These are phyloP conservation scores for Tilletia walkeri DNA, from an alignment of 1,284 basidiomycete species.

Conservation along the genomic window DNA sequence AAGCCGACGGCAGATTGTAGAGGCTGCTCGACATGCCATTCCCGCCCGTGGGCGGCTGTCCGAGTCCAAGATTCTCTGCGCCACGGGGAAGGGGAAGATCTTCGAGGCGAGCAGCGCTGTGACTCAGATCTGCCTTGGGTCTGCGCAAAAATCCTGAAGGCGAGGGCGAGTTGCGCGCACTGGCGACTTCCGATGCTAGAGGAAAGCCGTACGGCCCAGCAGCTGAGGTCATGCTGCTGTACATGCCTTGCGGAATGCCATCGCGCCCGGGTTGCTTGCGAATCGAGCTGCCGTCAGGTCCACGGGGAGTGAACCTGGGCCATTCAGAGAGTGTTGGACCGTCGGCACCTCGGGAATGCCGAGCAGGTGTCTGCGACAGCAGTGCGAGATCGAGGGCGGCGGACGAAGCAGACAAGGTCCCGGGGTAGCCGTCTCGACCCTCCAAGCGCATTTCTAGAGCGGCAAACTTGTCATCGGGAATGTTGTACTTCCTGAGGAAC, in stretches of 20 bases:
- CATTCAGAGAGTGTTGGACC: constrained; percentile 80
- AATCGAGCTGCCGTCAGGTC: constrained; percentile 40
- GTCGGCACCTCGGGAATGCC: constrained; percentile 63
- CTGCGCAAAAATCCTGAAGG: constrained; percentile 56
- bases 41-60: background rate
- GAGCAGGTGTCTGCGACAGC: constrained; percentile 74
- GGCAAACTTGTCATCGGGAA: constrained; percentile 64
- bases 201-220: constrained; percentile 17
- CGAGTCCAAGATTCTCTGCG: background rate
- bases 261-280: constrained; percentile 12
- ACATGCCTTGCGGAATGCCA: constrained; percentile 21
- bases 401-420: constrained; percentile 81
- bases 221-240: constrained; percentile 17
- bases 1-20: constrained; percentile 24
- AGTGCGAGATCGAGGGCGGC: constrained; percentile 89
- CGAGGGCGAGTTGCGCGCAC: constrained; percentile 53
- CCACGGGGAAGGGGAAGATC: background rate
- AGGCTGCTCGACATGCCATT: constrained; percentile 21
- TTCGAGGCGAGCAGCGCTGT: constrained; percentile 29
- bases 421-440: constrained; percentile 58
- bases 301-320: constrained; percentile 75
- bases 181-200: constrained; percentile 25
- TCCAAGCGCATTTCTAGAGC: constrained; percentile 55
- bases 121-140: constrained; percentile 28
- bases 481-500: constrained; percentile 54